These are phyloP conservation scores for Globisporangium echinulatum DNA, from an alignment of 352 stramenopile species.

Conservation along the genomic window DNA sequence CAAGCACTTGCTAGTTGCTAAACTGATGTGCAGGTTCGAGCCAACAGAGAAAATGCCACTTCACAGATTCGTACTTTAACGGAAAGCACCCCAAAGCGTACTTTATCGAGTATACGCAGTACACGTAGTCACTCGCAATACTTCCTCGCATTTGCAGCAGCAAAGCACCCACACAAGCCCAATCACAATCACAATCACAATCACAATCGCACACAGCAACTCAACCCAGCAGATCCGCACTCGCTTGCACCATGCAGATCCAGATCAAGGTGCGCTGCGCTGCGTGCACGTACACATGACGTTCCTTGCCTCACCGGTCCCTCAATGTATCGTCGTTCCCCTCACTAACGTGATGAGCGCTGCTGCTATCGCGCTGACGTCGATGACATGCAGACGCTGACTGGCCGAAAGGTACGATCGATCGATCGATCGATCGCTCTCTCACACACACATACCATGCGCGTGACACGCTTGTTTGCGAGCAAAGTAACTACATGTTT, in stretches of 20 bases:
- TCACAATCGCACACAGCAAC: conserved; percentile 1
- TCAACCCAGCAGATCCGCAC: background rate
- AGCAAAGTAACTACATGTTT: background rate
- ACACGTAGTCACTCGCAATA: background rate
- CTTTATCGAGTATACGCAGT: background rate
- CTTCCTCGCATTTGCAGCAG: background rate
- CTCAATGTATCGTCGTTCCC: too few relatives aligned
- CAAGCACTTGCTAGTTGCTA: too few relatives aligned
- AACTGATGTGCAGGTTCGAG: background rate
- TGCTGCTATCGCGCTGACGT: too few relatives aligned
- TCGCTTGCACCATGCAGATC: conserved; percentile 57
- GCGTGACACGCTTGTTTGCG: too few relatives aligned
- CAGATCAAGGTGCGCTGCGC: conserved; percentile 76
- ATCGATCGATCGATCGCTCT: background rate
- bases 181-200: conserved; percentile 1
- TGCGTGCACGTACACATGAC: background rate
- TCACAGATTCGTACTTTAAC: background rate
- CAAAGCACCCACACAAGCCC: conserved; percentile 10
- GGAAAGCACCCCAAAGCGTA: background rate
- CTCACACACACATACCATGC: too few relatives aligned
- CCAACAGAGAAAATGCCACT: too few relatives aligned
- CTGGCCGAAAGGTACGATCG: conserved; percentile 56
- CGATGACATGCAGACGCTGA: conserved; percentile 51
- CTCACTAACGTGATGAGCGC: too few relatives aligned
- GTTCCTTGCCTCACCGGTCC: background rate